These are phyloP conservation scores for Xylariales sp. DNA, from an alignment of 2,329 filamentous ascomycete genomes.

Conservation along the genomic window DNA sequence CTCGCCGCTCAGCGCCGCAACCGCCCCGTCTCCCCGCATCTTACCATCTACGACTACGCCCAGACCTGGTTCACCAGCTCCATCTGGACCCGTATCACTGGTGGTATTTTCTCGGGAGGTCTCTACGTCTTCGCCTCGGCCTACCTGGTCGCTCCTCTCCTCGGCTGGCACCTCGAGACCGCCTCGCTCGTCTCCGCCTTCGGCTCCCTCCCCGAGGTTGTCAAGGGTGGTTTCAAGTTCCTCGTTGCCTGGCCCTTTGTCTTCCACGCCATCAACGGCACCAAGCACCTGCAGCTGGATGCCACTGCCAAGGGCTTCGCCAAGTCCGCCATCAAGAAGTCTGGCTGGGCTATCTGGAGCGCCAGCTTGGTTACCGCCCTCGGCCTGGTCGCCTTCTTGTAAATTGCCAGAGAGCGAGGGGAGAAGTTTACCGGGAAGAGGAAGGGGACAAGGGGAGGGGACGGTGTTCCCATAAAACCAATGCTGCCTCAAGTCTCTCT, in stretches of 20 bases:
- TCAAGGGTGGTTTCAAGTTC: slow-evolving; percentile 56
- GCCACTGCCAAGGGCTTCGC: slow-evolving; percentile 45
- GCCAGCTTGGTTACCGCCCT: slow-evolving; percentile 37
- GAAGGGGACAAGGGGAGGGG: slow-evolving; percentile 4
- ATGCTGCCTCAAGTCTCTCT: no score
- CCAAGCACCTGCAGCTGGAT: slow-evolving; percentile 52
- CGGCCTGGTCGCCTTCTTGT: slow-evolving; percentile 46
- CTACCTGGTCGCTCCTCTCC: slow-evolving; percentile 74
- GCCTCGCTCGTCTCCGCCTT: slow-evolving; percentile 57
- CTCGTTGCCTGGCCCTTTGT: slow-evolving; percentile 54
- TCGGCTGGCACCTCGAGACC: slow-evolving; percentile 61
- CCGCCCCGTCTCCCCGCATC: slow-evolving; percentile 81
- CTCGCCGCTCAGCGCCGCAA: slow-evolving; percentile 75
- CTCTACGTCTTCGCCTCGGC: slow-evolving; percentile 77
- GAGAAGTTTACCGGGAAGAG: slow-evolving; percentile 5
- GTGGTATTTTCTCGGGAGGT: slow-evolving; percentile 62
- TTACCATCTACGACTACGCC: slow-evolving; percentile 79
- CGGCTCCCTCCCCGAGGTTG: slow-evolving; percentile 52
- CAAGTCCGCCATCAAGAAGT: slow-evolving; percentile 39
- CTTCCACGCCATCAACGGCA: slow-evolving; percentile 53
- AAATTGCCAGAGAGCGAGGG: slow-evolving; percentile 17
- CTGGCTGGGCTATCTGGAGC: slow-evolving; percentile 45
- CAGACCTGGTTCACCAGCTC: slow-evolving; percentile 78
- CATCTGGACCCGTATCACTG: slow-evolving; percentile 80
- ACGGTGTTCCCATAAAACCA: no score